A percentile compares a stretch with the other conserved stretches of the same genome.
Conservation (phyloP, 164 flowering plant species). For the Aristolochia californica region DNA sequence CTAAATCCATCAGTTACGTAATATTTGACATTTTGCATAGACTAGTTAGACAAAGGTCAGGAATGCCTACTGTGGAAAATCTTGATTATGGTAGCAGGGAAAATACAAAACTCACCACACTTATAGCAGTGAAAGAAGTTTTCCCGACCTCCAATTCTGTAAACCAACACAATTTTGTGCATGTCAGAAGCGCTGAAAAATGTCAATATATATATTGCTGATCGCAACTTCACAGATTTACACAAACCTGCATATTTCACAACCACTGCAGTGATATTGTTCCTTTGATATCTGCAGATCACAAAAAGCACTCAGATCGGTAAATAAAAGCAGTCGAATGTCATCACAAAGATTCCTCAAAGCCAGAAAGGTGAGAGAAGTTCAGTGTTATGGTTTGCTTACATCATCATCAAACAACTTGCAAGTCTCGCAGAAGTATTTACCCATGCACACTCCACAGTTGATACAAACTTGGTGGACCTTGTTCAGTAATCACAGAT, state of each 20-base stretch:
- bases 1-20: too few species aligned
- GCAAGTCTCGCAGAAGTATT: constrained; percentile 72
- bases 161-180: constrained; percentile 3
- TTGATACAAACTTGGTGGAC: constrained; percentile 62
- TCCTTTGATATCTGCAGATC: constrained; percentile 62
- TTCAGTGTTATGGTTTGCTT: constrained; percentile 15
- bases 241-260: constrained; percentile 87
- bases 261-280: constrained; percentile 84
- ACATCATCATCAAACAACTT: constrained; percentile 91
- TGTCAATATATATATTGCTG: too few species aligned
- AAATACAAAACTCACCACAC: constrained; percentile 46
- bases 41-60: too few species aligned
- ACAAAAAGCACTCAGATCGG: neutral
- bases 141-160: constrained; percentile 78
- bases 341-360: neutral
- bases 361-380: too few species aligned
- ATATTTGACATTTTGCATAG: too few species aligned
- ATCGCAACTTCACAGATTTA: too few species aligned
- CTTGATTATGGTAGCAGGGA: neutral
- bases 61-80: neutral
- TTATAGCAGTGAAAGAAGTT: constrained; percentile 80
- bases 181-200: too few species aligned
- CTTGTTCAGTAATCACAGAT: constrained; percentile 22
- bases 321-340: neutral
- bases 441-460: constrained; percentile 92